Evolutionary conservation across 352 stramenopile genomes (phyloP).

Genomic region (Pythium utonaiense): DNA sequence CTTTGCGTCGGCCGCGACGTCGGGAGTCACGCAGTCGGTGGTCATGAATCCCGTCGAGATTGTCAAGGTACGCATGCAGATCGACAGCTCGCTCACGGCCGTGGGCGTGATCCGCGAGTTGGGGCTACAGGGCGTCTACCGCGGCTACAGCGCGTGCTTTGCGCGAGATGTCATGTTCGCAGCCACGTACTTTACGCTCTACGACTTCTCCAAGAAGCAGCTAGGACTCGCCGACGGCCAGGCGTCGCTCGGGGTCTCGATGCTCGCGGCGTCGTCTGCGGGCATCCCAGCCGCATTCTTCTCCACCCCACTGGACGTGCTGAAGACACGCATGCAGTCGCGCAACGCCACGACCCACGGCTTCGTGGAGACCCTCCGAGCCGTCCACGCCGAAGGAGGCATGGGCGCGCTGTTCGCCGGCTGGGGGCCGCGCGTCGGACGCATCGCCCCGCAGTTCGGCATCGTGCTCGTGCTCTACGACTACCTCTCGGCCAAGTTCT

Average conservation of each 20-base stretch:
- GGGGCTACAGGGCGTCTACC: constrained; percentile 60
- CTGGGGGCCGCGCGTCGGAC: constrained; percentile 64
- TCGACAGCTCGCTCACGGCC: constrained; percentile 64
- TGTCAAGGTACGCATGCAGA: constrained; percentile 81
- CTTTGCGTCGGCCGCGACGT: constrained; percentile 59
- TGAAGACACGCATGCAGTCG: constrained; percentile 84
- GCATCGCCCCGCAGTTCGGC: constrained; percentile 78
- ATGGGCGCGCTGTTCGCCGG: constrained; percentile 55
- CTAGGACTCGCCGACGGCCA: constrained; percentile 57
- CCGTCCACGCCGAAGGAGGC: constrained; percentile 52
- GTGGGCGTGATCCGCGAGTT: constrained; percentile 58
- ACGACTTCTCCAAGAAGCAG: constrained; percentile 66
- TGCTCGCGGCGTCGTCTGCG: constrained; percentile 62
- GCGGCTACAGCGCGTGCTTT: constrained; percentile 70
- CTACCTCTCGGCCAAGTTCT: constrained; percentile 71
- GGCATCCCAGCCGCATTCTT: constrained; percentile 75
- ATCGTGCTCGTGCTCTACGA: constrained; percentile 82
- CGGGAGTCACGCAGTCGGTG: constrained; percentile 67
- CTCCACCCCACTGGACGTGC: constrained; percentile 68
- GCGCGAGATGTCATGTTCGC: constrained; percentile 72
- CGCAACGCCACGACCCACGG: constrained; percentile 37
- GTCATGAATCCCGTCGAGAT: constrained; percentile 86
- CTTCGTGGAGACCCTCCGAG: constrained; percentile 50
- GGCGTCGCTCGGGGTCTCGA: constrained; percentile 65
- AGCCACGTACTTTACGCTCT: constrained; percentile 77